These are phyloP conservation scores for Tuber aestivum DNA, from an alignment of 495 filamentous ascomycete species.

Conservation along the genomic window DNA sequence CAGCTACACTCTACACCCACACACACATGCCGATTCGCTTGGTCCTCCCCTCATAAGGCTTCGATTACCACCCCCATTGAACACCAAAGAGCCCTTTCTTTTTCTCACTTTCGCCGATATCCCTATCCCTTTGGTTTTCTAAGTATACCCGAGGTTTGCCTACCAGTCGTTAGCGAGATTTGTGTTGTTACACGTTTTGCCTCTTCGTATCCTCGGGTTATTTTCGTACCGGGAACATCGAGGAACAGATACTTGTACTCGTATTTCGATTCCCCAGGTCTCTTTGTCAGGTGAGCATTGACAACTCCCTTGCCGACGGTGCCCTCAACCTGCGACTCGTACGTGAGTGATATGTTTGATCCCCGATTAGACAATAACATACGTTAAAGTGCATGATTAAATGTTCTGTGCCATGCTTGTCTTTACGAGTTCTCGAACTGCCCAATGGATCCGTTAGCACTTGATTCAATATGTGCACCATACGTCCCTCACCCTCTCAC, in stretches of 20 bases:
- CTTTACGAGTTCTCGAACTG: constrained; percentile 62
- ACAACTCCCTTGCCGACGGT: constrained; percentile 69
- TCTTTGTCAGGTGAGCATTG: constrained; percentile 67
- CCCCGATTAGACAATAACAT: constrained; percentile 30
- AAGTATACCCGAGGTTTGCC: constrained; percentile 57
- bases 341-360: constrained; percentile 1
- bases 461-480: neutral
- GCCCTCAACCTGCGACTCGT: constrained; percentile 63
- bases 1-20: constrained; percentile 53
- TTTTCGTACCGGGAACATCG: constrained; percentile 59
- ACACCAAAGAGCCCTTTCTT: constrained; percentile 62
- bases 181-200: constrained; percentile 6
- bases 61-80: constrained; percentile 52
- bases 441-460: constrained; percentile 1
- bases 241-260: constrained; percentile 75
- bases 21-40: constrained; percentile 51
- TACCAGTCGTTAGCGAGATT: constrained; percentile 20
- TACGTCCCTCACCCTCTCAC: neutral
- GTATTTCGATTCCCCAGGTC: constrained; percentile 58
- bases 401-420: constrained; percentile 71
- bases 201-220: constrained; percentile 11
- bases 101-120: constrained; percentile 42
- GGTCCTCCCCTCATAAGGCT: constrained; percentile 32
- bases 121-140: constrained; percentile 52
- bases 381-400: constrained; percentile 84